Evolutionary conservation across 345 rosid species (phyloP).

Genomic region (Eutrema japonicum): DNA sequence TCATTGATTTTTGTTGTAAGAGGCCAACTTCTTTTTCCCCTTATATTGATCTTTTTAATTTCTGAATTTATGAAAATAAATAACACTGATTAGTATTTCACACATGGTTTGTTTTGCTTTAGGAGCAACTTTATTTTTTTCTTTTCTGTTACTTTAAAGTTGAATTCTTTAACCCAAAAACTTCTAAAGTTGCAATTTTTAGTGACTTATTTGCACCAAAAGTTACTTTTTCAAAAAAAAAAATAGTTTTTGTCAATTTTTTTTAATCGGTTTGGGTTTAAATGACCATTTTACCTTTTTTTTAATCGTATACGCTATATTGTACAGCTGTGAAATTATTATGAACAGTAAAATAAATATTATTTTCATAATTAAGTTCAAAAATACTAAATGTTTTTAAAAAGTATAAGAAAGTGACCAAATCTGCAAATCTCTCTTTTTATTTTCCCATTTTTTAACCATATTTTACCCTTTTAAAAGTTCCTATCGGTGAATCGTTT

Average conservation of each 20-base stretch:
- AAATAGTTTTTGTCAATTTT: no score
- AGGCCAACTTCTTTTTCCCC: not conserved
- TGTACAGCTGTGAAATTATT: no score
- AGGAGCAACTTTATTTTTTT: not conserved
- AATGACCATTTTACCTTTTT: no score
- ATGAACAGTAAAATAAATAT: no score
- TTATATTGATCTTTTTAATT: not conserved
- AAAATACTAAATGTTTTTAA: no score
- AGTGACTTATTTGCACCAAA: no score
- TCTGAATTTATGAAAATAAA: not conserved
- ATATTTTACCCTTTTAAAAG: conserved; percentile 22
- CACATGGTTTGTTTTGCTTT: conserved; percentile 37
- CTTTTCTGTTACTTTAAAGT: not conserved
- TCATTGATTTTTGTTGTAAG: conserved; percentile 26
- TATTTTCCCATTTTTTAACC: not conserved
- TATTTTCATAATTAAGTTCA: no score
- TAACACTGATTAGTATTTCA: conserved; percentile 11
- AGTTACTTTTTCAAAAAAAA: no score
- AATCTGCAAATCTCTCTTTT: no score
- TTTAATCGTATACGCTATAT: no score
- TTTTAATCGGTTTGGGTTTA: no score
- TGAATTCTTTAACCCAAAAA: conserved; percentile 8
- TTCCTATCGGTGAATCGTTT: conserved; percentile 9
- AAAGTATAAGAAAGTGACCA: no score
- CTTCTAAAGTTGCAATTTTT: not conserved